Conservation (phyloP, 257 asterid species). For the Solanum dulcamara region DNA sequence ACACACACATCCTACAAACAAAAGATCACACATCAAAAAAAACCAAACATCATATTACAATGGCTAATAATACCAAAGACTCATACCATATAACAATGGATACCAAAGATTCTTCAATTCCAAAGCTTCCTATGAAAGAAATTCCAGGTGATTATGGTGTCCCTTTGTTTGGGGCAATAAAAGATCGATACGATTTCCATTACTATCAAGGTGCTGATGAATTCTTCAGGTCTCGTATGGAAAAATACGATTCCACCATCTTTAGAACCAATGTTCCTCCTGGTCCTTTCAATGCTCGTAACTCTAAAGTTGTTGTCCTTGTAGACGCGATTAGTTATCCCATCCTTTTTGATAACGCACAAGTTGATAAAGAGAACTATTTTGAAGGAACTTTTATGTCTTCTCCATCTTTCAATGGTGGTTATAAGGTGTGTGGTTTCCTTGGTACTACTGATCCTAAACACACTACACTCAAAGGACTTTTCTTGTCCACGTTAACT, state of each 20-base stretch:
- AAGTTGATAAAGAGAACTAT: constrained; percentile 43
- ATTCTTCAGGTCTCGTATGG: constrained; percentile 28
- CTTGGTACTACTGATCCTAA: constrained; percentile 43
- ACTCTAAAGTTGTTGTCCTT: constrained; percentile 26
- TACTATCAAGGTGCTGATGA: constrained; percentile 36
- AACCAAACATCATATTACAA: neutral
- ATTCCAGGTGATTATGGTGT: constrained; percentile 38
- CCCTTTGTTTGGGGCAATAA: constrained; percentile 30
- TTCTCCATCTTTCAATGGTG: constrained; percentile 46
- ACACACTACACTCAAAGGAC: constrained; percentile 36
- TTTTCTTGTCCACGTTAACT: constrained; percentile 22
- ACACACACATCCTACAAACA: neutral
- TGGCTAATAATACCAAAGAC: neutral
- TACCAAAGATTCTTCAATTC: neutral
- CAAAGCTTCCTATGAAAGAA: constrained; percentile 30
- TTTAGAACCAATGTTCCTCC: constrained; percentile 36
- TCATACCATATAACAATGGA: neutral
- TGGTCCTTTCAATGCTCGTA: constrained; percentile 37
- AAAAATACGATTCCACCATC: constrained; percentile 31
- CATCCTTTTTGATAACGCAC: constrained; percentile 54
- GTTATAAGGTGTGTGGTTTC: constrained; percentile 52
- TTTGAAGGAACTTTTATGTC: constrained; percentile 81
- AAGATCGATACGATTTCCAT: constrained; percentile 31
- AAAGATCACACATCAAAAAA: neutral
- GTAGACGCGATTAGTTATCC: constrained; percentile 62